Percentiles rank a stretch among this genome's conserved stretches.
phyloP scores from a whole-genome alignment of 495 filamentous ascomycete species.

The Entonaema liquescens region DNA sequence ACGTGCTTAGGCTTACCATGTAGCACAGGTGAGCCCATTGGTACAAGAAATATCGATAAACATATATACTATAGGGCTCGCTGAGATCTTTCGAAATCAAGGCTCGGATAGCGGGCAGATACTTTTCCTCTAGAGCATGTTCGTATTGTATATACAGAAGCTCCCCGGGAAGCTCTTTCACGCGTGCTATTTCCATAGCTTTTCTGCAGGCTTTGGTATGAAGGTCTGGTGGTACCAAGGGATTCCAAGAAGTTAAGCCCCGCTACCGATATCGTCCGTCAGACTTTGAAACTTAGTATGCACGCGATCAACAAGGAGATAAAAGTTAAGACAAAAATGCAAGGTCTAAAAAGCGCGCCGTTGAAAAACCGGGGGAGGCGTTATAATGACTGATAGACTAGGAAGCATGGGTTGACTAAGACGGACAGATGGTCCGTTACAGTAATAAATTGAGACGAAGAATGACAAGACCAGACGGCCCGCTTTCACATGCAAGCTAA shows the following conservation, averaged over 20 bases:
- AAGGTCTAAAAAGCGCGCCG: neutral
- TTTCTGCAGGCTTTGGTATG: constrained; percentile 10
- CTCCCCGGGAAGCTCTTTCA: constrained; percentile 54
- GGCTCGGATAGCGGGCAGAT: constrained; percentile 86
- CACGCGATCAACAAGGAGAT: neutral
- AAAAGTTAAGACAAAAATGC: neutral
- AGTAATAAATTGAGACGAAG: constrained; percentile 24
- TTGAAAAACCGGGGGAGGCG: neutral
- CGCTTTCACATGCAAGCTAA: constrained; percentile 45
- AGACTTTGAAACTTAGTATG: neutral
- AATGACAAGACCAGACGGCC: constrained; percentile 13
- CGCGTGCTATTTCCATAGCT: constrained; percentile 39
- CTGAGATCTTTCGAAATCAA: constrained; percentile 97
- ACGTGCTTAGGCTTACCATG: constrained; percentile 64
- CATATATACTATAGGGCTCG: constrained; percentile 99
- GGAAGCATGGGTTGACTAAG: constrained; percentile 16
- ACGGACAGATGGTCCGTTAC: constrained; percentile 20
- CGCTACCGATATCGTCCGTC: neutral
- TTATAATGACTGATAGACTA: neutral
- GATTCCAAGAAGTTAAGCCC: constrained; percentile 1
- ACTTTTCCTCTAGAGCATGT: constrained; percentile 75
- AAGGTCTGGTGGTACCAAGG: neutral
- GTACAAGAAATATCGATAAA: constrained; percentile 98
- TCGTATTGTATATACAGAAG: constrained; percentile 88
- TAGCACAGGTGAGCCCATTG: constrained; percentile 98